Base-by-base conservation (phyloP, 164 flowering plant species). In the Sextonia rubra region DNA sequence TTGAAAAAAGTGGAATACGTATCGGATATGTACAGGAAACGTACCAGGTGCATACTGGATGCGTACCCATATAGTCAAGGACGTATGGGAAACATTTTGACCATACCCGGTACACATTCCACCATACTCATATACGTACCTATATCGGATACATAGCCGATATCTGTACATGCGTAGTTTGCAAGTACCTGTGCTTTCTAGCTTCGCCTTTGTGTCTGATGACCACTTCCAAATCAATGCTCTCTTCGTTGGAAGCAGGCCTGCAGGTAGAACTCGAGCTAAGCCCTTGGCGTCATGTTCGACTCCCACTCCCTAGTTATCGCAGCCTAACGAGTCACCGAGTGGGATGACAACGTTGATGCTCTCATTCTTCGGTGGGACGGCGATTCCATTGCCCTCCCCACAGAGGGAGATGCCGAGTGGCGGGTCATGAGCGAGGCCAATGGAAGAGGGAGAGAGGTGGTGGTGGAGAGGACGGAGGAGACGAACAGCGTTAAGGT, bases 151-250 rank as follows among this genome's bases (percentile, higher is more conserved):
- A n/a, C n/a, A n/a, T n/a, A n/a, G n/a, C n/a, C n/a, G n/a, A n/a
- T n/a, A n/a, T n/a, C n/a, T n/a, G n/a, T n/a, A n/a, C n/a, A n/a
- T n/a, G n/a, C n/a, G n/a, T n/a, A n/a, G n/a, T n/a, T n/a, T n/a
- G n/a, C n/a, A n/a, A n/a, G n/a, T n/a, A n/a, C n/a, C n/a, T n/a
- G n/a, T n/a, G n/a, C n/a, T n/a, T n/a, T n/a, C n/a, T n/a, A n/a
- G n/a, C 81, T 91, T 88, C 48, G 88, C 93, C 30, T 81, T 89
- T 6, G 87, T 89, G 12, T 88, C 92, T 0, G 93, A 88, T 32
- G 79, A 87, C 23, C 77, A 83, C 58, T 78, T 89, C 22, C 90
- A 85, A 0, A 85, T 84, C 78, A 86, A 85, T 73, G 90, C 88
- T 27, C 92, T 85, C 75, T 82, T 89, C 84, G 87, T 89, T 9